Evolutionary conservation across 495 filamentous ascomycete species (phyloP).

Genomic region (Amniculicola lignicola): DNA sequence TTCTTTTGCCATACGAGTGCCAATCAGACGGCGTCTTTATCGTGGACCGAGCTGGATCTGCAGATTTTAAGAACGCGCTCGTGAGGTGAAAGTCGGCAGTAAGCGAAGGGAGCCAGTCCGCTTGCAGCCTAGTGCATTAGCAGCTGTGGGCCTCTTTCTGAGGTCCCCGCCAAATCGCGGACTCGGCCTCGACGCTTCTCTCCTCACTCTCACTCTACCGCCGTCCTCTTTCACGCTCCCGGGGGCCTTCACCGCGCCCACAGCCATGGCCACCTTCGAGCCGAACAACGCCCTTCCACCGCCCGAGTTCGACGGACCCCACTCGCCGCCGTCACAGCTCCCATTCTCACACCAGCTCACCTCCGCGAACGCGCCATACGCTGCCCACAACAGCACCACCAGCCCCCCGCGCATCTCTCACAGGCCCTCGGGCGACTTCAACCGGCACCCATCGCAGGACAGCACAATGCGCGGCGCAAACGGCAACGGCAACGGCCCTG

Average conservation of each 20-base stretch:
- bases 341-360: conserved; percentile 9
- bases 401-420: conserved; percentile 26
- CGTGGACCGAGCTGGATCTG: too few species aligned
- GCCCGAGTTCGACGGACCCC: conserved; percentile 17
- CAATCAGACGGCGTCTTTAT: too few species aligned
- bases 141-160: too few species aligned
- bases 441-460: conserved; percentile 17
- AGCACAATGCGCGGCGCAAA: conserved; percentile 27
- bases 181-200: neutral
- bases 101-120: too few species aligned
- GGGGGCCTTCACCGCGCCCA: too few species aligned
- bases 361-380: conserved; percentile 2
- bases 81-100: too few species aligned
- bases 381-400: conserved; percentile 16
- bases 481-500: conserved; percentile 39
- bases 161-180: too few species aligned
- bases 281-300: conserved; percentile 12
- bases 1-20: too few species aligned
- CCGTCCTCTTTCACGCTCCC: neutral
- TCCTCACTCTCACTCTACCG: neutral
- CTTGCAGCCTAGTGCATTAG: too few species aligned
- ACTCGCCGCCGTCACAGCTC: conserved; percentile 13
- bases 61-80: too few species aligned
- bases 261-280: conserved; percentile 15
- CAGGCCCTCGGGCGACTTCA: conserved; percentile 30